A percentile compares a stretch with the other conserved stretches of the same genome.
phyloP scores from a whole-genome alignment of 768 basidiomycete species.

The Mycena rebaudengoi region DNA sequence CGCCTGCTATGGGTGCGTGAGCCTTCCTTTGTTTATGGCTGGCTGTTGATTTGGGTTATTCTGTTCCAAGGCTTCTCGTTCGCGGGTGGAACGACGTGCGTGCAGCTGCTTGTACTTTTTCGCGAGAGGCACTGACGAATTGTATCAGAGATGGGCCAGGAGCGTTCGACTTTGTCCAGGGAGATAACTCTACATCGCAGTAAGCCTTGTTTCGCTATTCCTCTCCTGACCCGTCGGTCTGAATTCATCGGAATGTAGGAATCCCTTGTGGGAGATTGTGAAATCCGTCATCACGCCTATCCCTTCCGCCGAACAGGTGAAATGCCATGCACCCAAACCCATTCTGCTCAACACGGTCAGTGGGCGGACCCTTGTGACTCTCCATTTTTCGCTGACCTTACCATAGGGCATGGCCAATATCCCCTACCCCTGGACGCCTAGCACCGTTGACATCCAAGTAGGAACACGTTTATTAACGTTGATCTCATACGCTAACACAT shows the following conservation, averaged over 20 bases:
- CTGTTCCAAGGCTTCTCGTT: conserved; percentile 67
- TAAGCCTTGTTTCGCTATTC: conserved; percentile 43
- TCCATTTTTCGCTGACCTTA: conserved; percentile 21
- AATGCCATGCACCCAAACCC: conserved; percentile 81
- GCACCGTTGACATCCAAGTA: conserved; percentile 73
- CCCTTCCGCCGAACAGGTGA: conserved; percentile 65
- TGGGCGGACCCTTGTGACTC: conserved; percentile 18
- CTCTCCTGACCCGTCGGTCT: conserved; percentile 10
- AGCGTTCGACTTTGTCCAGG: conserved; percentile 80
- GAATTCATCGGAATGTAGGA: conserved; percentile 49
- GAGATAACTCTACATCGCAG: conserved; percentile 68
- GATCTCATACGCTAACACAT: background rate
- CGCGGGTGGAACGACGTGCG: conserved; percentile 83
- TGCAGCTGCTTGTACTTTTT: conserved; percentile 3
- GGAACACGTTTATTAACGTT: background rate
- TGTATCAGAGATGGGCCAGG: conserved; percentile 77
- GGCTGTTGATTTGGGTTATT: conserved; percentile 9
- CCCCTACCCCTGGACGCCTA: conserved; percentile 81
- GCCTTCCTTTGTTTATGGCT: background rate
- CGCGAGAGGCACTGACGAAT: too few species aligned
- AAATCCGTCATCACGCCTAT: conserved; percentile 67
- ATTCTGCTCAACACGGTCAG: conserved; percentile 77
- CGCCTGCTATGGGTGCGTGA: conserved; percentile 75
- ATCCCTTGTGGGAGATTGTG: conserved; percentile 83
- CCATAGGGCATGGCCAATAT: conserved; percentile 67